Evolutionary conservation across 2,329 filamentous ascomycete species (phyloP).

Genomic region (Penicillium brevicompactum): DNA sequence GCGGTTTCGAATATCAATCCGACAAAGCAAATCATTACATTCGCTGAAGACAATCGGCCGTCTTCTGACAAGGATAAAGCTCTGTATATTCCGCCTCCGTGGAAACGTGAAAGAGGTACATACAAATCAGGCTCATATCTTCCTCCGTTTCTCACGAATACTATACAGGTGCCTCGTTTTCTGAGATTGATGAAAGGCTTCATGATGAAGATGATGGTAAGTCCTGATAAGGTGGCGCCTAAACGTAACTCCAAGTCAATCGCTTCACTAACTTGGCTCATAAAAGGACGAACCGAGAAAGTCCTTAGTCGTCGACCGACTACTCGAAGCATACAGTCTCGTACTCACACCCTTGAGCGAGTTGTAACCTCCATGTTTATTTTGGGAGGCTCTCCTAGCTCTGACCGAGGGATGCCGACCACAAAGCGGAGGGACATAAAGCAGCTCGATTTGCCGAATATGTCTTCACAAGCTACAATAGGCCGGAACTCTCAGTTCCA

Average conservation of each 20-base stretch:
- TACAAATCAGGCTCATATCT: background rate
- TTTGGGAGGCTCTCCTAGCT: constrained; percentile 1
- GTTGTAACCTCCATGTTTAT: constrained; percentile 12
- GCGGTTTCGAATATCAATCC: background rate
- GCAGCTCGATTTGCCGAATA: constrained; percentile 36
- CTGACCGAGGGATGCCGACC: too few species aligned
- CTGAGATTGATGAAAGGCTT: constrained; percentile 25
- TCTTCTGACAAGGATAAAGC: constrained; percentile 21
- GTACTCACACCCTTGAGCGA: constrained; percentile 9
- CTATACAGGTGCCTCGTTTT: constrained; percentile 24
- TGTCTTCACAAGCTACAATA: constrained; percentile 48
- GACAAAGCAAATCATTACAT: constrained; percentile 6
- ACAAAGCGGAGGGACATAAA: background rate
- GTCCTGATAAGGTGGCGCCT: constrained; percentile 25
- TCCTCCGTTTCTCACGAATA: background rate
- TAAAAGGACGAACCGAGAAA: constrained; percentile 3
- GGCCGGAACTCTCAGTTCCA: constrained; percentile 52
- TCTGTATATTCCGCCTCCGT: constrained; percentile 30
- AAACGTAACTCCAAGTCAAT: background rate
- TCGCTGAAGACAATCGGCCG: constrained; percentile 1
- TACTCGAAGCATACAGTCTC: constrained; percentile 7
- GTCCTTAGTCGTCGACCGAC: background rate
- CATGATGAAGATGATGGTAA: constrained; percentile 8
- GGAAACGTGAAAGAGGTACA: constrained; percentile 24
- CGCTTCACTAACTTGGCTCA: background rate